These are phyloP conservation scores for Verbascum thapsus DNA, from an alignment of 257 asterid genomes.

Conservation along the genomic window DNA sequence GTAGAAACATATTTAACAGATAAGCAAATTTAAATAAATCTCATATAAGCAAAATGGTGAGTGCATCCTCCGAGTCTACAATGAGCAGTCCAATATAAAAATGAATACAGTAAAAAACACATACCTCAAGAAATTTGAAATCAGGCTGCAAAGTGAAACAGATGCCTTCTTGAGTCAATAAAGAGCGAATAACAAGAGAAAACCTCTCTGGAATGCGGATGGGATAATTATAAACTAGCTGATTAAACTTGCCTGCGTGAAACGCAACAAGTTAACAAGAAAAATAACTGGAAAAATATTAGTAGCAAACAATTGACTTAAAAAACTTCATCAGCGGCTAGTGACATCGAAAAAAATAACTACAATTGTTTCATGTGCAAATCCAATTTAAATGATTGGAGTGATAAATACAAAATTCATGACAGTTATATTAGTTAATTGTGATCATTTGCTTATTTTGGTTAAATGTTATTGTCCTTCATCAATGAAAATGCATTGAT, in stretches of 20 bases:
- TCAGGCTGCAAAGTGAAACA: constrained; percentile 89
- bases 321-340: constrained; percentile 17
- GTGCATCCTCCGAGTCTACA: constrained; percentile 19
- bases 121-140: constrained; percentile 98
- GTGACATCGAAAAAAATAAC: constrained; percentile 10
- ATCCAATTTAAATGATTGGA: neutral
- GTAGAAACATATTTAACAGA: neutral
- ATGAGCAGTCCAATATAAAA: constrained; percentile 5
- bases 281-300: neutral
- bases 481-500: constrained; percentile 12
- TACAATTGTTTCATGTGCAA: constrained; percentile 13
- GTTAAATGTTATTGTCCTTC: constrained; percentile 9
- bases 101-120: constrained; percentile 18
- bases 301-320: constrained; percentile 16
- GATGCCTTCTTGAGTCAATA: constrained; percentile 99
- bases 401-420: constrained; percentile 4
- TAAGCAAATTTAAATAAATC: no score
- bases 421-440: neutral
- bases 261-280: constrained; percentile 16
- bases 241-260: constrained; percentile 89
- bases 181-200: constrained; percentile 94
- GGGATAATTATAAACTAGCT: constrained; percentile 93
- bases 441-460: neutral
- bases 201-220: constrained; percentile 98
- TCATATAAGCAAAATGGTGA: constrained; percentile 9